Base-by-base conservation (phyloP, 148 eudicot genomes). In the Rhododendron williamsianum region DNA sequence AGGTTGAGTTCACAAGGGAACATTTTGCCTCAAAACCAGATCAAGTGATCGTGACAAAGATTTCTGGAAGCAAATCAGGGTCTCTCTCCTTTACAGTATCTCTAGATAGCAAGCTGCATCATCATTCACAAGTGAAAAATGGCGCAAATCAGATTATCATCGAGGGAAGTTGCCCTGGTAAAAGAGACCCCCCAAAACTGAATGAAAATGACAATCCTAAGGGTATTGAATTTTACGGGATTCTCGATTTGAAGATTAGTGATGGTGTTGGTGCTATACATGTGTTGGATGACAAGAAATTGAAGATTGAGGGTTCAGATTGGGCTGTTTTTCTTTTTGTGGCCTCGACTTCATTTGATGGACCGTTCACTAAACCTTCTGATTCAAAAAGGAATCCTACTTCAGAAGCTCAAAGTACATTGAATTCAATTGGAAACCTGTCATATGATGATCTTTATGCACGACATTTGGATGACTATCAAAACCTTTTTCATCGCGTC, bases 391-490 rank as follows among this genome's bases (percentile, higher is more conserved):
- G 89, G 86, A 85, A 91, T 83, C 95, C 98, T 52, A 89, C 89
- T 43, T 89, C 91, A n/a, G 95, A 91, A 71, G 86, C 95, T 71
- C 85, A 86, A 38, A 91, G 76, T 56, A 82, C 43, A 52, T 86
- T 95, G 86, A 89, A 85, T 56, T 87, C 87, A 1, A 74, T 91
- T 49, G 89, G 82, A 56, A 84, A 65, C 19, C 85, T 91, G 38
- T 87, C 96, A 6, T 94, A 94, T 83, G 86, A 91, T 77, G 88
- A 90, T 83, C 92, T 94, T 49, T 92, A 89, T 89, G 85, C 88
- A 49, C 96, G 95, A 12, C 98, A 95, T 87, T 89, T 94, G 88
- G 90, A 90, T 83, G 97, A 95, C 85, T 94, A 95, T 86, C 98
- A 95, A 81, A 91, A 90, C 25, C 91, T 93, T 38, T 95, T 94